Evolutionary conservation across 208 protist genomes (phyloP).

Genomic region (Trypanosoma cruzi): DNA sequence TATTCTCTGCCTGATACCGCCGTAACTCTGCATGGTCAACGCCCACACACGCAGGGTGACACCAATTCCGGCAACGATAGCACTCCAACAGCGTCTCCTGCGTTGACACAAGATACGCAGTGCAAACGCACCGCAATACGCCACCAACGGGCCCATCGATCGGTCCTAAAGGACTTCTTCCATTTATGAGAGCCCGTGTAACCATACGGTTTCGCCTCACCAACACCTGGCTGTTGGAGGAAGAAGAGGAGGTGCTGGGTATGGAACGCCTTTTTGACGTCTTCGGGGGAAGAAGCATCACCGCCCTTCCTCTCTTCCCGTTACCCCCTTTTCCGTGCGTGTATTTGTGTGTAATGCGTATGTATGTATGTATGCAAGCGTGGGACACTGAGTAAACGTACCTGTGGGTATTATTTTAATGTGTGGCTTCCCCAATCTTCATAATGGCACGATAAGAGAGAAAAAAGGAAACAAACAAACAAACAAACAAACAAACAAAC

Average conservation of each 20-base stretch:
- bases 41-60: slow-evolving; percentile 78
- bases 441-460: background rate
- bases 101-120: slow-evolving; percentile 56
- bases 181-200: slow-evolving; percentile 63
- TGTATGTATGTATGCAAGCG: background rate
- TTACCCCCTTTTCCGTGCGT: too few relatives aligned
- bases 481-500: too few relatives aligned
- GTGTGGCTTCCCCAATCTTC: background rate
- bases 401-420: background rate
- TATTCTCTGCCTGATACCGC: slow-evolving; percentile 30
- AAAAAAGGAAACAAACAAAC: too few relatives aligned
- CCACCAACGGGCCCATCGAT: slow-evolving; percentile 37
- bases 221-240: slow-evolving; percentile 14
- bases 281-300: background rate
- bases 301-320: background rate
- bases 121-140: slow-evolving; percentile 73
- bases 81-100: slow-evolving; percentile 75
- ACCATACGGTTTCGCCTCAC: slow-evolving; percentile 54
- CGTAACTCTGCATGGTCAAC: slow-evolving; percentile 61
- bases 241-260: slow-evolving; percentile 18
- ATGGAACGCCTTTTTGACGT: slow-evolving; percentile 3
- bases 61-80: slow-evolving; percentile 63
- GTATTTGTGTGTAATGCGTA: too few relatives aligned
- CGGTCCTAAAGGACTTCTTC: background rate
- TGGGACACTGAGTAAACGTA: background rate